Evolutionary conservation across 176 grass and related monocot species (phyloP), one percentile per base, ranked within the genome.

Genomic region (Oryza punctata): DNA sequence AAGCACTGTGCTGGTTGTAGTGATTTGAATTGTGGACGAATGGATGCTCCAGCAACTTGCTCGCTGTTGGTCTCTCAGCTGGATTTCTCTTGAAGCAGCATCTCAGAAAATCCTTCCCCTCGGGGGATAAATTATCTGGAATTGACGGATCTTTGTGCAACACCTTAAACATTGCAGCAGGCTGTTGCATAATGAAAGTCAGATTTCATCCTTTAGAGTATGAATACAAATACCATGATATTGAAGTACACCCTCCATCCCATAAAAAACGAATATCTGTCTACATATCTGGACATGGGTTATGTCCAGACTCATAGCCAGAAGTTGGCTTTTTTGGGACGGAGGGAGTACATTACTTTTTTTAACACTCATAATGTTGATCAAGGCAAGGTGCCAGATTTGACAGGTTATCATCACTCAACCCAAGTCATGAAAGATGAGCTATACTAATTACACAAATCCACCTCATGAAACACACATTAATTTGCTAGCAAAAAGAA

Each of bases 131-230:
- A 75, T 77, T 80, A 40, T 94, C 89, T 0, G 88, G 90, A 76
- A 91, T 88, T 37, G 85, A 75, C 40, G 95, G 95, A 67, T 94
- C 86, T 30, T 84, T 87, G 75, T 85, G 84, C 84, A 97, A 72
- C 35, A 94, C 95, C 84, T 93, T 94, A 89, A 94, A 97, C 92
- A 94, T 94, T 63, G 95, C 92, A 54, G 90, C 92, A 78, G 92
- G 81, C 95, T 94, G 81, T 79, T 72, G 75, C 66, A 79, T 26
- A 72, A 88, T 52, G 49, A 45, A 72, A 83, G 67, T 11, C 13
- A 72, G 77, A 81, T 78, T 70, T n/a, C 85, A 72, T 66, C 50
- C 66, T 81, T 84, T 65, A 82, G 71, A 81, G 69, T 66, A 19
- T 12, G 13, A 27, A 44, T 18, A 76, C 13, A 82, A 67, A 24